phyloP scores from a whole-genome alignment of 2,329 filamentous ascomycete species.

The Epichloe amarillans region DNA sequence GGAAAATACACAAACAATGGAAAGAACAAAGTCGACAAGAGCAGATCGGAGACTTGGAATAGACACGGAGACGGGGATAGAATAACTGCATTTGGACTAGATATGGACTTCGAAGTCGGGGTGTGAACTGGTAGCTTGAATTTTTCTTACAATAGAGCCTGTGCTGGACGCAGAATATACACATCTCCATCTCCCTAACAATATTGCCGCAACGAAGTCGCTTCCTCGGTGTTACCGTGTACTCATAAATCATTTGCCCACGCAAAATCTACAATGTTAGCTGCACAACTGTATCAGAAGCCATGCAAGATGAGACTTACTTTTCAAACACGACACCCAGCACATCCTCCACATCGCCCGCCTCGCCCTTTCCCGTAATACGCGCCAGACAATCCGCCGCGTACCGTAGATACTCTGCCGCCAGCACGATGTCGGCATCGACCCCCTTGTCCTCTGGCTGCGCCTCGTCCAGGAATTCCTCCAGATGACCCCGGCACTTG shows the following conservation, averaged over 20 bases:
- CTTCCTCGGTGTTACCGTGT: background rate
- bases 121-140: background rate
- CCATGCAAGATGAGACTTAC: slow-evolving; percentile 41
- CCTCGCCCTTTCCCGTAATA: slow-evolving; percentile 77
- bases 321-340: slow-evolving; percentile 92
- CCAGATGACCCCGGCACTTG: slow-evolving; percentile 57
- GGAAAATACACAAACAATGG: background rate
- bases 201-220: too few species aligned
- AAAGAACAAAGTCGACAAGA: background rate
- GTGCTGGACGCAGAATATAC: too few species aligned
- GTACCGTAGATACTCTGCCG: slow-evolving; percentile 74
- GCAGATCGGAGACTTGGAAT: background rate
- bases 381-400: slow-evolving; percentile 69
- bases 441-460: slow-evolving; percentile 18
- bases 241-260: slow-evolving; percentile 25
- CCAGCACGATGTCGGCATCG: slow-evolving; percentile 73
- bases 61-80: background rate
- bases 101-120: background rate
- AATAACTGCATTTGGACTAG: too few species aligned
- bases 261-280: slow-evolving; percentile 27
- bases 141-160: too few species aligned
- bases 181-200: too few species aligned
- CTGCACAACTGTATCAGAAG: background rate
- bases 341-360: slow-evolving; percentile 87
- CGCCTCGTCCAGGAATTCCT: slow-evolving; percentile 56